Percentiles rank a stretch among this genome's conserved stretches.
Evolutionary conservation across 2,329 filamentous ascomycete species (phyloP).

Genomic region (Botrytis elliptica): DNA sequence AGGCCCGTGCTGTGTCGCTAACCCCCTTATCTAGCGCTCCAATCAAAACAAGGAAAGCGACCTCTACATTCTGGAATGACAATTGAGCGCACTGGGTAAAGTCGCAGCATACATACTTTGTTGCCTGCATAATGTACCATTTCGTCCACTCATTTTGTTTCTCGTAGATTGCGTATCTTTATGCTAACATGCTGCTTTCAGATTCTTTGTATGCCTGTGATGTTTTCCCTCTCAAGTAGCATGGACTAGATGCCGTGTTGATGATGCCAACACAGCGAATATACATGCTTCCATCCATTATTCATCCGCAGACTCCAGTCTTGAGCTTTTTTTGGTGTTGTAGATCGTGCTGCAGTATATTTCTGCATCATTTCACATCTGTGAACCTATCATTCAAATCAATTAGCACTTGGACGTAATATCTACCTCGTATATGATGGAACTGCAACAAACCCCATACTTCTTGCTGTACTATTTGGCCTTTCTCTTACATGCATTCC

Average conservation of each 20-base stretch:
- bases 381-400: too few relatives aligned
- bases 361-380: neutral
- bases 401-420: too few relatives aligned
- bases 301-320: too few relatives aligned
- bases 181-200: neutral
- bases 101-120: neutral
- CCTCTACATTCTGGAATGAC: neutral
- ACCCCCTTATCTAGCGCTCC: neutral
- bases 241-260: neutral
- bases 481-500: too few relatives aligned
- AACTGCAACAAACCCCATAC: neutral
- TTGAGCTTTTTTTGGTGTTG: too few relatives aligned
- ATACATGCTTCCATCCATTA: neutral
- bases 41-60: neutral
- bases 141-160: neutral
- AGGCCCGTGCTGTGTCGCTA: neutral
- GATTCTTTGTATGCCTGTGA: neutral
- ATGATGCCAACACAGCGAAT: neutral
- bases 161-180: neutral
- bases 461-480: neutral
- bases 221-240: too few relatives aligned
- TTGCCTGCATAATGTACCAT: neutral
- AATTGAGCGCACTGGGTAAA: neutral
- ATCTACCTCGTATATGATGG: neutral
- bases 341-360: neutral